Percentiles rank a stretch among this genome's conserved stretches.
Evolutionary conservation across 1,284 basidiomycete species (phyloP).

Genomic region (Cerioporus squamosus): DNA sequence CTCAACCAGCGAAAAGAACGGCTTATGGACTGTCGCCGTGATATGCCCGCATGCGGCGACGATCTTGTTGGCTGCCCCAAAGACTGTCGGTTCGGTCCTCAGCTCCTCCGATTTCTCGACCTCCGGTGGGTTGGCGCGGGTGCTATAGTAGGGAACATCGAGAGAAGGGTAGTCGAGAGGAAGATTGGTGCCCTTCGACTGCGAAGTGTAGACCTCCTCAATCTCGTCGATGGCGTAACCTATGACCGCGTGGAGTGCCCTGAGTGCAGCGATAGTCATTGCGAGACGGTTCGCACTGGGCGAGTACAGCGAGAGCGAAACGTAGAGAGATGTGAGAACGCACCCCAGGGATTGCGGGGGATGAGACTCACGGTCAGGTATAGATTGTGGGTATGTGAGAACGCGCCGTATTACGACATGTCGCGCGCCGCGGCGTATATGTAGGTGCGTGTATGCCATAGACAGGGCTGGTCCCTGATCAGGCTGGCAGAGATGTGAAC

Average conservation of each 20-base stretch:
- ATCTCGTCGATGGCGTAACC: slow-evolving; percentile 64
- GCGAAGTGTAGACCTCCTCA: not conserved
- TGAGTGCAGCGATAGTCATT: slow-evolving; percentile 64
- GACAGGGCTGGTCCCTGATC: no score
- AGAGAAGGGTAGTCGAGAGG: slow-evolving; percentile 64
- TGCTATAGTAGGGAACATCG: slow-evolving; percentile 50
- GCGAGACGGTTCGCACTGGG: not conserved
- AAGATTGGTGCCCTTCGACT: not conserved
- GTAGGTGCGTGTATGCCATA: no score
- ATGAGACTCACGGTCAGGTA: no score
- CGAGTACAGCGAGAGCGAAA: not conserved
- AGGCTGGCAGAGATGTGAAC: no score
- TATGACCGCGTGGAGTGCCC: slow-evolving; percentile 66
- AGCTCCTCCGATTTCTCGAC: slow-evolving; percentile 47
- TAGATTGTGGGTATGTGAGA: no score
- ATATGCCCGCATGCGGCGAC: slow-evolving; percentile 72
- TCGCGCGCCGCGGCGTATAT: no score
- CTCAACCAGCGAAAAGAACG: slow-evolving; percentile 65
- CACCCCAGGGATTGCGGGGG: no score
- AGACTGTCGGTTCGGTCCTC: slow-evolving; percentile 57
- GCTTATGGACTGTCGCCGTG: slow-evolving; percentile 60
- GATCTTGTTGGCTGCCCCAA: slow-evolving; percentile 60
- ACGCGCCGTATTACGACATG: no score
- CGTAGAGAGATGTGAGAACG: not conserved
- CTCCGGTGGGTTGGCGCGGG: slow-evolving; percentile 27